Evolutionary conservation across 202 grass and related monocot genomes (phyloP).

Genomic region (Panicum virgatum): DNA sequence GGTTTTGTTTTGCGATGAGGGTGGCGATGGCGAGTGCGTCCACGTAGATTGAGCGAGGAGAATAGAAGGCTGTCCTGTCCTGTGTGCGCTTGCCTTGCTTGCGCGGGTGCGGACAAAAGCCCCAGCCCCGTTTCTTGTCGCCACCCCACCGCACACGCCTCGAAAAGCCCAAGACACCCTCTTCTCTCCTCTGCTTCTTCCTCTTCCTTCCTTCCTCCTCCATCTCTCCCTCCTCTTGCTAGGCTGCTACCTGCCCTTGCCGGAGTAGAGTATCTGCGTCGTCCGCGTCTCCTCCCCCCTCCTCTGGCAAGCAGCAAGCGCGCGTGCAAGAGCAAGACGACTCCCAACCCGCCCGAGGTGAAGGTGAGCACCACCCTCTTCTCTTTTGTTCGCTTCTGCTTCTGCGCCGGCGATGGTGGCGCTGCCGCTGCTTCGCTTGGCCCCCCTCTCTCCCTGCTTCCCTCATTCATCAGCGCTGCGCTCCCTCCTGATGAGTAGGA

Average conservation of each 20-base stretch:
- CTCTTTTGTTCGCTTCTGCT: no score
- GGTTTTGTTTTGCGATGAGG: neutral
- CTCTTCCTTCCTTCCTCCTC: no score
- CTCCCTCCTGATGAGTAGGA: no score
- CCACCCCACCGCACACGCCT: neutral
- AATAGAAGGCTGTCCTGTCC: constrained; percentile 37
- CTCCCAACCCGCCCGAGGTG: no score
- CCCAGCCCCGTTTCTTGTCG: constrained; percentile 43
- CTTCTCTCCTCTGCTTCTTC: no score
- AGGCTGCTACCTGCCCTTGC: neutral
- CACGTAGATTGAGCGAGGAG: neutral
- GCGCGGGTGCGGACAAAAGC: constrained; percentile 72
- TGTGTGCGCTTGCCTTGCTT: no score
- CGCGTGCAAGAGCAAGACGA: neutral
- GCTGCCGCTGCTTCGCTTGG: no score
- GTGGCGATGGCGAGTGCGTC: neutral
- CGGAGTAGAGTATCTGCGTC: neutral
- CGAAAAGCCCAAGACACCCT: constrained; percentile 32
- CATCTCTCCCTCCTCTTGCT: no score
- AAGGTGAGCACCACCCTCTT: constrained; percentile 38
- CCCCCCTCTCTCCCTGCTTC: no score
- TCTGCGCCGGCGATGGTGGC: neutral
- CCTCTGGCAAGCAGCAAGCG: neutral
- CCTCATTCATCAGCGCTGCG: no score
- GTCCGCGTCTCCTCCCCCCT: no score